A percentile compares a stretch with the other conserved stretches of the same genome.
phyloP scores from a whole-genome alignment of 306 rosid genomes.

The Phaseolus lunatus region DNA sequence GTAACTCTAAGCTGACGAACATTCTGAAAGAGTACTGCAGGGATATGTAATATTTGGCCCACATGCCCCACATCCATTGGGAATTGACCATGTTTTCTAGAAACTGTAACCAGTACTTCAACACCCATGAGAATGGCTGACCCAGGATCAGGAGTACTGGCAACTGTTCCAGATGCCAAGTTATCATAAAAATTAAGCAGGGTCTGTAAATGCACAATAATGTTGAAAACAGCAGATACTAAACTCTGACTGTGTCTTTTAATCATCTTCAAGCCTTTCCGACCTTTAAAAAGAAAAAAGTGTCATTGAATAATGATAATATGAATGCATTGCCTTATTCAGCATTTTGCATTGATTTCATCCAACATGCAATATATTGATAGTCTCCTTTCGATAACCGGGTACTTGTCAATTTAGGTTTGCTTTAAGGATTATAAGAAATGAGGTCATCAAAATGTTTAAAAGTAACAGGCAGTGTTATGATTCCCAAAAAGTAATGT shows the following conservation, averaged over 20 bases:
- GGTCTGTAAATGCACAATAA: constrained; percentile 79
- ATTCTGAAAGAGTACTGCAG: constrained; percentile 77
- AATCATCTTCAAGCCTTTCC: constrained; percentile 73
- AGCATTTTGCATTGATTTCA: constrained; percentile 19
- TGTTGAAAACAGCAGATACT: constrained; percentile 66
- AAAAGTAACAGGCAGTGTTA: constrained; percentile 5
- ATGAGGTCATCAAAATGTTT: constrained; percentile 2
- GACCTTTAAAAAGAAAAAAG: constrained; percentile 56
- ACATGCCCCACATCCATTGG: constrained; percentile 75
- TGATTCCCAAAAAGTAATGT: not conserved
- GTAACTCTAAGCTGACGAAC: constrained; percentile 63
- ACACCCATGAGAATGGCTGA: constrained; percentile 90
- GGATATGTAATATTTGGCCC: constrained; percentile 77
- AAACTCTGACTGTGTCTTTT: constrained; percentile 78
- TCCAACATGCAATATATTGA: constrained; percentile 25
- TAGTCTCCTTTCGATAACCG: constrained; percentile 14
- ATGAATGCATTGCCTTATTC: constrained; percentile 26
- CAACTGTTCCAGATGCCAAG: constrained; percentile 44
- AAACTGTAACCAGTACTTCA: constrained; percentile 76
- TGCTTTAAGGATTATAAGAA: not conserved
- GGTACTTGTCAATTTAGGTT: not conserved
- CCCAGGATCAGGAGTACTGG: constrained; percentile 79
- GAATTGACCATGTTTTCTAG: constrained; percentile 74
- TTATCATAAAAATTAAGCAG: constrained; percentile 65
- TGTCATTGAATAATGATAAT: constrained; percentile 40